These are phyloP conservation scores for Sporisorium iseilematis-ciliati DNA, from an alignment of 1,284 basidiomycete genomes.

Conservation along the genomic window DNA sequence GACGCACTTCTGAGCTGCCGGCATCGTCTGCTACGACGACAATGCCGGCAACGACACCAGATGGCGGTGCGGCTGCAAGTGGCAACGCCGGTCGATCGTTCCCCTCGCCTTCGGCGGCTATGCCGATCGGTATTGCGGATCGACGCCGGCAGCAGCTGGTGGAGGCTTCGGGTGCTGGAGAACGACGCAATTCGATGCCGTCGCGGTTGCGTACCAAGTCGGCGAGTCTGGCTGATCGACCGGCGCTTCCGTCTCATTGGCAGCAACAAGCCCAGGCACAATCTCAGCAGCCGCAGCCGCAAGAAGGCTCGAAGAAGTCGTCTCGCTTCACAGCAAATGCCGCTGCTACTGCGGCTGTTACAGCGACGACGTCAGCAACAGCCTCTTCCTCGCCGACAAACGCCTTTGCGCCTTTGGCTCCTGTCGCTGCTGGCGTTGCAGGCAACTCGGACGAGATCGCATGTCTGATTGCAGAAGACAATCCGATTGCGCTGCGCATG, in stretches of 20 bases:
- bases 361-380: slow-evolving; percentile 19
- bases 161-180: slow-evolving; percentile 72
- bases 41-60: slow-evolving; percentile 19
- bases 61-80: slow-evolving; percentile 5
- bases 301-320: slow-evolving; percentile 20
- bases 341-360: slow-evolving; percentile 7
- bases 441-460: slow-evolving; percentile 75
- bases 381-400: slow-evolving; percentile 36
- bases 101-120: slow-evolving; percentile 35
- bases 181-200: slow-evolving; percentile 85
- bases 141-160: slow-evolving; percentile 69
- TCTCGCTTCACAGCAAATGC: slow-evolving; percentile 9
- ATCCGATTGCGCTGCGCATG: slow-evolving; percentile 76
- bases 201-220: slow-evolving; percentile 88
- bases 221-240: slow-evolving; percentile 70
- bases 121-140: slow-evolving; percentile 47
- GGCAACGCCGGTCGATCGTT: slow-evolving; percentile 19
- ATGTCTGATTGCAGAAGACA: slow-evolving; percentile 94
- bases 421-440: slow-evolving; percentile 14
- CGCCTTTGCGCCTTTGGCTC: slow-evolving; percentile 11
- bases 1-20: slow-evolving; percentile 50
- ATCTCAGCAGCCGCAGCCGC: slow-evolving; percentile 11
- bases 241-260: slow-evolving; percentile 43
- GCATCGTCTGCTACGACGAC: slow-evolving; percentile 8
- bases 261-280: slow-evolving; percentile 9